Percentiles rank a stretch among this genome's conserved stretches.
These are phyloP conservation scores for Paecilomyces dactylethromorphus DNA, from an alignment of 2,329 filamentous ascomycete species.

Conservation along the genomic window DNA sequence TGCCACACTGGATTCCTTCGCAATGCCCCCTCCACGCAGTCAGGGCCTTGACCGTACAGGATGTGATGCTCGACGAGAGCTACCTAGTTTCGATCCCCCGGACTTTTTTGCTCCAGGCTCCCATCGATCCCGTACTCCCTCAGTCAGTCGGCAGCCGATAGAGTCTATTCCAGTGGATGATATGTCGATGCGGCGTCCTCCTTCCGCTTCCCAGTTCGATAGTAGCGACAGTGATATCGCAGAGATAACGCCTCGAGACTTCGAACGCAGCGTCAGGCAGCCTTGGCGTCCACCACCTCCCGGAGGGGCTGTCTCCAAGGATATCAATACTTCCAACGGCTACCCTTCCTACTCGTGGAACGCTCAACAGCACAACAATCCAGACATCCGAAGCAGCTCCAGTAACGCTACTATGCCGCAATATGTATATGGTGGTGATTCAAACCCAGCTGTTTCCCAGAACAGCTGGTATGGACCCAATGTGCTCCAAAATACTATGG, in stretches of 20 bases:
- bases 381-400: not conserved
- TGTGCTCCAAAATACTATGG: constrained; percentile 14
- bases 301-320: not conserved
- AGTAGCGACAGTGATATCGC: constrained; percentile 27
- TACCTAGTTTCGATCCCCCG: not conserved
- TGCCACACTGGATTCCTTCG: not conserved
- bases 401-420: not conserved
- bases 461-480: constrained; percentile 8
- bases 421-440: not conserved
- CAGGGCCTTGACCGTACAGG: not conserved
- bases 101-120: not conserved
- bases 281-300: not conserved
- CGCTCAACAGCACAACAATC: not conserved
- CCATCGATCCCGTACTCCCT: not conserved
- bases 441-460: not conserved
- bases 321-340: not conserved
- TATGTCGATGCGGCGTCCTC: not conserved
- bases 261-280: constrained; percentile 4
- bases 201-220: constrained; percentile 5
- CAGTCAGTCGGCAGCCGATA: not conserved
- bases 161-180: not conserved
- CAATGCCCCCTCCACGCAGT: not conserved
- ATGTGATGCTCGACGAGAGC: not conserved
- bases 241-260: constrained; percentile 21
- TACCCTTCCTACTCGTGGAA: not conserved